Percentiles rank a stretch among this genome's conserved stretches.
phyloP scores from a whole-genome alignment of 169 alveolate species.

The Plasmodium berghei region DNA sequence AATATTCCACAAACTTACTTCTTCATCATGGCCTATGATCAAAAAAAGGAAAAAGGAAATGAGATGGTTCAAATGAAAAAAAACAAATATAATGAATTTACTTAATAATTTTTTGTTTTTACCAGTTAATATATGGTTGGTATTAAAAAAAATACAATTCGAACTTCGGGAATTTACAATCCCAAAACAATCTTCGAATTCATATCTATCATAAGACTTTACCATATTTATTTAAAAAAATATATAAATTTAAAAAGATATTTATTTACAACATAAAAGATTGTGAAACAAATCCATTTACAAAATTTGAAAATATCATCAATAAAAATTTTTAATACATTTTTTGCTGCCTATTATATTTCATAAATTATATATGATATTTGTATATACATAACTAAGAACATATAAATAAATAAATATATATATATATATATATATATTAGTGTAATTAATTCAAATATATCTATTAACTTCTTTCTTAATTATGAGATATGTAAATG shows the following conservation, averaged over 20 bases:
- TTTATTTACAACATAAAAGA: background rate
- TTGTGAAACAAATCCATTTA: background rate
- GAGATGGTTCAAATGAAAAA: background rate
- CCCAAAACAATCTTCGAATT: conserved; percentile 86
- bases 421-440: background rate
- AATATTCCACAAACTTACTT: conserved; percentile 58
- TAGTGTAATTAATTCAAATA: no score
- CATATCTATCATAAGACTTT: conserved; percentile 91
- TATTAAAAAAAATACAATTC: conserved; percentile 76
- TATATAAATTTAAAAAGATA: background rate
- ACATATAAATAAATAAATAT: background rate
- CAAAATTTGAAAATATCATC: background rate
- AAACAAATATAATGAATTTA: conserved; percentile 32
- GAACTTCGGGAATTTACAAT: conserved; percentile 83
- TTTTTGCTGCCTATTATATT: background rate
- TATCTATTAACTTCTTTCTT: no score
- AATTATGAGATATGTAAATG: no score
- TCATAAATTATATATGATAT: background rate
- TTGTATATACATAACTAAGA: background rate
- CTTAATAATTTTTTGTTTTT: conserved; percentile 60
- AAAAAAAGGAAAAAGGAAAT: background rate
- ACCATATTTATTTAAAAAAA: conserved; percentile 84
- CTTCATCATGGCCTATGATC: conserved; percentile 77
- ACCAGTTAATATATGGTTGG: conserved; percentile 73
- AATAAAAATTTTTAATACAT: background rate